Conservation (phyloP, 1,139 yeast species). For the Magnusiomyces fungicola region DNA sequence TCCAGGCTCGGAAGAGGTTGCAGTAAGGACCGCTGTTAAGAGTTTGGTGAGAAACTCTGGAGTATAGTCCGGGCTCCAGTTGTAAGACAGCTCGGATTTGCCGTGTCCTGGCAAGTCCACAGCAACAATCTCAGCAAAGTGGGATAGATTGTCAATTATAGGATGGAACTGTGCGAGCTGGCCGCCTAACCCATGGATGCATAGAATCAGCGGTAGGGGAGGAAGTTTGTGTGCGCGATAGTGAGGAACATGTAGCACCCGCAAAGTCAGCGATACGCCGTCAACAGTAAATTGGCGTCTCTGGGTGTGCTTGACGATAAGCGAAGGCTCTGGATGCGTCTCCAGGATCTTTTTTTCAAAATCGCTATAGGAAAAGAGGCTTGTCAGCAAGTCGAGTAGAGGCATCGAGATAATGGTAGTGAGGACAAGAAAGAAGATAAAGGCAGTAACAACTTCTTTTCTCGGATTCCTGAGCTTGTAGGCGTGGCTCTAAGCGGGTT, state of each 20-base stretch:
- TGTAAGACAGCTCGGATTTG: constrained; percentile 30
- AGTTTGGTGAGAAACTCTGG: constrained; percentile 46
- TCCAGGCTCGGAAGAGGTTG: constrained; percentile 16
- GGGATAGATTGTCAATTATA: constrained; percentile 55
- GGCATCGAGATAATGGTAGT: too few relatives aligned
- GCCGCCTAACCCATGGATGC: constrained; percentile 74
- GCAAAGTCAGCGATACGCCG: constrained; percentile 17
- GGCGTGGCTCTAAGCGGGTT: too few relatives aligned
- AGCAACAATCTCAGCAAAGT: constrained; percentile 56
- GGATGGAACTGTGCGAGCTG: constrained; percentile 68
- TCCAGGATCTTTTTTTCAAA: constrained; percentile 22
- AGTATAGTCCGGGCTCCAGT: constrained; percentile 35
- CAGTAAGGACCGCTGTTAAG: constrained; percentile 27
- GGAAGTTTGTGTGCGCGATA: constrained; percentile 29
- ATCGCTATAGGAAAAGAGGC: constrained; percentile 24
- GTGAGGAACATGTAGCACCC: constrained; percentile 29
- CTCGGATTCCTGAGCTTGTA: too few relatives aligned
- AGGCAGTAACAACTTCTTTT: too few relatives aligned
- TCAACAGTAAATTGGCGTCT: constrained; percentile 8
- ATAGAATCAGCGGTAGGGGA: constrained; percentile 48
- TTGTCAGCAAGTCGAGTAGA: constrained; percentile 17
- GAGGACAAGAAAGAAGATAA: too few relatives aligned
- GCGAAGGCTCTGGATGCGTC: constrained; percentile 18
- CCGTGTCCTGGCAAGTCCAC: constrained; percentile 78
- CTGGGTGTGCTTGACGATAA: constrained; percentile 15